Percentiles rank a stretch among this genome's conserved stretches.
Conservation (phyloP, 2,329 filamentous ascomycete genomes). For the Neonectria neomacrospora region DNA sequence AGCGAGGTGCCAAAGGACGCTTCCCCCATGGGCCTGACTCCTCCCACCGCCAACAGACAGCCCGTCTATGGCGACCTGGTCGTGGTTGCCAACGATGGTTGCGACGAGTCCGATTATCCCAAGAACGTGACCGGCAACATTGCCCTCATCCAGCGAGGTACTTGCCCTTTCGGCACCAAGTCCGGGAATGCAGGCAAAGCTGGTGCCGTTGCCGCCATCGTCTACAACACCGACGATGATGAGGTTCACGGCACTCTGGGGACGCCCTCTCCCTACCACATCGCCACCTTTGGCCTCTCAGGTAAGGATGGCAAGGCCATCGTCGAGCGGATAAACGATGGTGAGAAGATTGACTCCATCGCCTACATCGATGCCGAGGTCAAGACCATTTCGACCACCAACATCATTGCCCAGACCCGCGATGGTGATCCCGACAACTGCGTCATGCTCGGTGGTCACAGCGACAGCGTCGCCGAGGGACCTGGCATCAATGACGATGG, state of each 20-base stretch:
- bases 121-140: slow-evolving; percentile 69
- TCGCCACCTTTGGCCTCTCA: slow-evolving; percentile 76
- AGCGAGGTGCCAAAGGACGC: slow-evolving; percentile 61
- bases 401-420: slow-evolving; percentile 71
- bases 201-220: slow-evolving; percentile 75
- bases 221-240: slow-evolving; percentile 78
- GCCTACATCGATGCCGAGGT: slow-evolving; percentile 71
- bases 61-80: slow-evolving; percentile 69
- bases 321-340: slow-evolving; percentile 63
- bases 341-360: slow-evolving; percentile 62
- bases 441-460: slow-evolving; percentile 73
- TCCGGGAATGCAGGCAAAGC: slow-evolving; percentile 73
- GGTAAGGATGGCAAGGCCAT: slow-evolving; percentile 68
- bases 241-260: slow-evolving; percentile 76
- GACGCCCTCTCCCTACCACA: slow-evolving; percentile 65
- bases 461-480: slow-evolving; percentile 70
- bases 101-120: slow-evolving; percentile 72
- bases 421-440: slow-evolving; percentile 70
- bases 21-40: slow-evolving; percentile 72
- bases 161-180: slow-evolving; percentile 78
- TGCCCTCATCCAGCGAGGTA: slow-evolving; percentile 76
- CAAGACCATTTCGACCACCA: slow-evolving; percentile 63
- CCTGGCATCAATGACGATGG: slow-evolving; percentile 85
- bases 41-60: slow-evolving; percentile 69
- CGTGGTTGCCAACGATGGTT: slow-evolving; percentile 72